Evolutionary conservation across 768 basidiomycete genomes (phyloP).

Genomic region (Russula earlei): DNA sequence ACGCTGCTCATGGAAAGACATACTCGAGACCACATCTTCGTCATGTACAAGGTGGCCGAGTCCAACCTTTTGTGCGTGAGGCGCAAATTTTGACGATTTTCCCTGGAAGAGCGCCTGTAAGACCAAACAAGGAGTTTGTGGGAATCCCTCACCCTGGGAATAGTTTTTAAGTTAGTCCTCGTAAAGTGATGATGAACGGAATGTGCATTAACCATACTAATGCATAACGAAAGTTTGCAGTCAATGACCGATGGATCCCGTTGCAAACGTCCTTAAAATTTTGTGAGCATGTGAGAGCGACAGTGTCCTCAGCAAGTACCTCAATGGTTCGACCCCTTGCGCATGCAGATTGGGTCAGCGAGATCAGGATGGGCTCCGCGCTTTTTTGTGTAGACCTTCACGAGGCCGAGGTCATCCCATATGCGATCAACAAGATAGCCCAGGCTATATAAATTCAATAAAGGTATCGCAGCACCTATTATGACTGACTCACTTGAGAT

Average conservation of each 20-base stretch:
- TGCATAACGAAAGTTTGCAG: slow-evolving; percentile 86
- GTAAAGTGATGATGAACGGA: background rate
- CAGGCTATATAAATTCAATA: slow-evolving; percentile 35
- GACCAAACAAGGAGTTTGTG: slow-evolving; percentile 3
- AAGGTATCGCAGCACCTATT: background rate
- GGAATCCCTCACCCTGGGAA: slow-evolving; percentile 11
- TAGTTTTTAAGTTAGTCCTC: background rate
- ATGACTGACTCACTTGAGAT: slow-evolving; percentile 56
- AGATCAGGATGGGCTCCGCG: slow-evolving; percentile 91
- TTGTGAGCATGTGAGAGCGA: background rate
- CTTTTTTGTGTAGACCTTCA: slow-evolving; percentile 96
- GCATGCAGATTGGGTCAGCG: slow-evolving; percentile 79
- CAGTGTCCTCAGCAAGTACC: slow-evolving; percentile 32
- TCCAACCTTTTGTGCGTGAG: slow-evolving; percentile 92
- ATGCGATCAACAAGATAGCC: slow-evolving; percentile 67
- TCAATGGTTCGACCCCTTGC: slow-evolving; percentile 92
- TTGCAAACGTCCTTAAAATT: slow-evolving; percentile 69
- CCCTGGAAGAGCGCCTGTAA: slow-evolving; percentile 40
- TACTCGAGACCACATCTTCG: slow-evolving; percentile 85
- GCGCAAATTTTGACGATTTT: slow-evolving; percentile 87
- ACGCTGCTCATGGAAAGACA: slow-evolving; percentile 25
- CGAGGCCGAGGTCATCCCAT: slow-evolving; percentile 71
- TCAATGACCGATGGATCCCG: slow-evolving; percentile 84
- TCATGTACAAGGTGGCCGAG: slow-evolving; percentile 75
- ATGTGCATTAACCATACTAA: slow-evolving; percentile 68